Evolutionary conservation across 106 monocot genomes (phyloP).

Genomic region (Platanthera zijinensis): DNA sequence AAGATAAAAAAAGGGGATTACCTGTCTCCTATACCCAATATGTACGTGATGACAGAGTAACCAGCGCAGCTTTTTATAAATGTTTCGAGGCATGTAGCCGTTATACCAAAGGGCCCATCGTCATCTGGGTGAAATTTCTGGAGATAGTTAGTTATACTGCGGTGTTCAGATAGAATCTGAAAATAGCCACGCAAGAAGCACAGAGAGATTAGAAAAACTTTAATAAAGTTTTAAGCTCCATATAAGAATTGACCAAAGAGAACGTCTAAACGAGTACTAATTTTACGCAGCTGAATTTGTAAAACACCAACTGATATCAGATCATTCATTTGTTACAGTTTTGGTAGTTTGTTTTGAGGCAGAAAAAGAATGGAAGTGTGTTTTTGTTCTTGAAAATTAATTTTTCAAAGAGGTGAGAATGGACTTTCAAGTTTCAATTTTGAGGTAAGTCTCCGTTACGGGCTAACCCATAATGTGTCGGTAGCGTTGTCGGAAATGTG

Average conservation of each 20-base stretch:
- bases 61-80: constrained; percentile 99
- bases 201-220: background rate
- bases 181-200: constrained; percentile 10
- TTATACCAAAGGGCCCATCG: constrained; percentile 96
- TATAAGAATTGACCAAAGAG: background rate
- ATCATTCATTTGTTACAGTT: background rate
- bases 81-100: constrained; percentile 87
- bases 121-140: constrained; percentile 92
- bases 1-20: constrained; percentile 10
- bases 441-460: too few species aligned
- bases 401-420: too few species aligned
- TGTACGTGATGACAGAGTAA: constrained; percentile 98
- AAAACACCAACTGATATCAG: background rate
- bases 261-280: background rate
- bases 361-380: background rate
- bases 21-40: constrained; percentile 97
- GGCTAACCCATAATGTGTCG: too few species aligned
- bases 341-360: background rate
- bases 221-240: background rate
- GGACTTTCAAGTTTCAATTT: background rate
- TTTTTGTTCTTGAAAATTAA: background rate
- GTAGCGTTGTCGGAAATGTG: too few species aligned
- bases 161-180: constrained; percentile 88
- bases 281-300: background rate
- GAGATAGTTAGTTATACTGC: constrained; percentile 78